These are phyloP conservation scores for Leccinellum rugosiceps DNA, from an alignment of 768 basidiomycete genomes.

Conservation along the genomic window DNA sequence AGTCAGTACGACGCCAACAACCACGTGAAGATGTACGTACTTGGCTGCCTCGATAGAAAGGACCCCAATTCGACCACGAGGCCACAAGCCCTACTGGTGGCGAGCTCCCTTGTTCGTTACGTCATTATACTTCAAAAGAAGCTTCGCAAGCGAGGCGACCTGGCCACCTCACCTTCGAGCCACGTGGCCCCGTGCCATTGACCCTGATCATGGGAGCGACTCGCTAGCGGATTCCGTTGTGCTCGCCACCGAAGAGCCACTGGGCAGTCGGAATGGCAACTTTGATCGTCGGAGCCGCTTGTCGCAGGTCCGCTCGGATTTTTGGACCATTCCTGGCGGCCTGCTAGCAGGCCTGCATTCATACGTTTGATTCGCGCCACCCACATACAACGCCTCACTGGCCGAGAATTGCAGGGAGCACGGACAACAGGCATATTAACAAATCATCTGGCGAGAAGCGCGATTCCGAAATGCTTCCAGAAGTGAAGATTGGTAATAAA, in stretches of 20 bases:
- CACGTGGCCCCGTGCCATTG: background rate
- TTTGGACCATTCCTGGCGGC: no score
- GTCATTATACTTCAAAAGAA: slow-evolving; percentile 36
- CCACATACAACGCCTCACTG: no score
- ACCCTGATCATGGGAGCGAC: slow-evolving; percentile 16
- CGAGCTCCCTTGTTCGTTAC: background rate
- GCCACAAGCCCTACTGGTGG: background rate
- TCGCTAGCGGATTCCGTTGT: slow-evolving; percentile 43
- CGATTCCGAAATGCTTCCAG: slow-evolving; percentile 18
- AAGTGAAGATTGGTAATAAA: background rate
- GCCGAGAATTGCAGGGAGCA: no score
- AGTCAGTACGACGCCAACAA: background rate
- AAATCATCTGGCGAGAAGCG: background rate
- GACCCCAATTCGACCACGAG: background rate
- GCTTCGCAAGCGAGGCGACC: slow-evolving; percentile 41
- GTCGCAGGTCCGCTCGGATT: background rate
- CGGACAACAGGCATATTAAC: background rate
- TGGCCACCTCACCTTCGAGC: background rate
- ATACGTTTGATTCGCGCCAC: slow-evolving; percentile 42
- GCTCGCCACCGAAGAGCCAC: slow-evolving; percentile 37
- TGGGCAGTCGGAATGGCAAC: slow-evolving; percentile 33
- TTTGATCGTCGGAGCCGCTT: background rate
- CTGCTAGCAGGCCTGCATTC: no score
- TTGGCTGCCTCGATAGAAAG: background rate
- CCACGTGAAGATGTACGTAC: background rate